A percentile compares a stretch with the other conserved stretches of the same genome.
These are phyloP conservation scores for Achaetomium macrosporum DNA, from an alignment of 2,329 filamentous ascomycete genomes.

Conservation along the genomic window DNA sequence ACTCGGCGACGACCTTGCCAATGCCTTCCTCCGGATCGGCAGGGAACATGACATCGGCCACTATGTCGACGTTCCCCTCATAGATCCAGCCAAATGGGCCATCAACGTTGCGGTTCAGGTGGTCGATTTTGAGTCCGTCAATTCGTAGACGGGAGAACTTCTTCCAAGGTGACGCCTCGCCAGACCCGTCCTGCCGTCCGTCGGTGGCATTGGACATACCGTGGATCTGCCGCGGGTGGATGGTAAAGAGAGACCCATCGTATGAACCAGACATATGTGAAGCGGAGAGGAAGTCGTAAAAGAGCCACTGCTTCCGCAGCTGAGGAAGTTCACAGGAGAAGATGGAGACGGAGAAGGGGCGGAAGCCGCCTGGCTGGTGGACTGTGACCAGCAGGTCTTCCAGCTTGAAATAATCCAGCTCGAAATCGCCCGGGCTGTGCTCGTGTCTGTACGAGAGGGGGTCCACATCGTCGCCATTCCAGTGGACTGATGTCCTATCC, in stretches of 20 bases:
- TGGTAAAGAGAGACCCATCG: conserved; percentile 93
- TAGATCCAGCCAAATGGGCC: conserved; percentile 98
- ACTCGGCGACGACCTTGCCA: conserved; percentile 90
- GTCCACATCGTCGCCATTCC: conserved; percentile 63
- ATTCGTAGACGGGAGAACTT: conserved; percentile 91
- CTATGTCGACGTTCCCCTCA: conserved; percentile 93
- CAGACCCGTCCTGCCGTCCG: conserved; percentile 51
- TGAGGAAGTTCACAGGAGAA: conserved; percentile 93
- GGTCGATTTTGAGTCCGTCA: conserved; percentile 89
- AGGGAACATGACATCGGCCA: conserved; percentile 92
- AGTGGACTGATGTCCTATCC: conserved; percentile 78
- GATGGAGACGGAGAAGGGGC: conserved; percentile 93
- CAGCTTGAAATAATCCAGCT: conserved; percentile 94
- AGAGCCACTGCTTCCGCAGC: conserved; percentile 90
- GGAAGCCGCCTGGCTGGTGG: conserved; percentile 82
- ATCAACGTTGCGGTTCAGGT: conserved; percentile 86
- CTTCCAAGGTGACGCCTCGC: conserved; percentile 75
- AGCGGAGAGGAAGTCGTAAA: conserved; percentile 93
- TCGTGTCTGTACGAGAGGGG: conserved; percentile 83
- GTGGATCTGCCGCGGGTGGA: conserved; percentile 88
- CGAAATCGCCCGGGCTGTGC: conserved; percentile 88
- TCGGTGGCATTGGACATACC: conserved; percentile 62
- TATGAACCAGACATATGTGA: conserved; percentile 95
- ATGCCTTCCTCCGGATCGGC: conserved; percentile 82
- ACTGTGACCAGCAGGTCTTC: conserved; percentile 88